Percentiles rank a stretch among this genome's conserved stretches.
These are phyloP conservation scores for Pseudevernia furfuracea DNA, from an alignment of 495 filamentous ascomycete genomes.

Conservation along the genomic window DNA sequence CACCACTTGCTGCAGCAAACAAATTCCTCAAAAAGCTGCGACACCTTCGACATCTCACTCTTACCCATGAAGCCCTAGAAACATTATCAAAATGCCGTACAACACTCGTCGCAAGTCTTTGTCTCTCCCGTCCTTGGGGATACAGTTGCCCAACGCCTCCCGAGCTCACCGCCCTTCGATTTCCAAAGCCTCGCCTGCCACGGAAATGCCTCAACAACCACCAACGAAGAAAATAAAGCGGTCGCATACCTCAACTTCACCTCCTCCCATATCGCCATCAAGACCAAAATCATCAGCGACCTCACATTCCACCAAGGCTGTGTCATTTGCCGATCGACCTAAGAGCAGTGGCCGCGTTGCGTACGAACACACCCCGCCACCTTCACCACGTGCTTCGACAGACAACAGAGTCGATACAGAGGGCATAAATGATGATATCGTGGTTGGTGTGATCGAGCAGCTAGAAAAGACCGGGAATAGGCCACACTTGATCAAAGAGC, in stretches of 20 bases:
- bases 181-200: slow-evolving; percentile 46
- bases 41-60: not conserved
- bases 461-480: slow-evolving; percentile 87
- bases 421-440: slow-evolving; percentile 90
- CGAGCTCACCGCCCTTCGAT: slow-evolving; percentile 58
- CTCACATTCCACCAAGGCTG: slow-evolving; percentile 31
- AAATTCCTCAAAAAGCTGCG: not conserved
- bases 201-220: slow-evolving; percentile 48
- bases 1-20: slow-evolving; percentile 15
- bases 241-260: slow-evolving; percentile 54
- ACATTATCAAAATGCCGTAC: slow-evolving; percentile 66
- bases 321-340: slow-evolving; percentile 38
- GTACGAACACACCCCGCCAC: slow-evolving; percentile 75
- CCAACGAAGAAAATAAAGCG: slow-evolving; percentile 82
- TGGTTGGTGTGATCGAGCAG: slow-evolving; percentile 83
- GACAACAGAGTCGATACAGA: slow-evolving; percentile 70
- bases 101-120: slow-evolving; percentile 97
- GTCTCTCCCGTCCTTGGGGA: slow-evolving; percentile 86
- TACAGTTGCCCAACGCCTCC: slow-evolving; percentile 75
- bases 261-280: slow-evolving; percentile 46
- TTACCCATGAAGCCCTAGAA: slow-evolving; percentile 7
- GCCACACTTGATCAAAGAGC: slow-evolving; percentile 89
- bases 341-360: slow-evolving; percentile 37
- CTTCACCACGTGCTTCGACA: slow-evolving; percentile 58
- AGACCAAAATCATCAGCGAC: slow-evolving; percentile 34